Percentiles rank a stretch among this genome's conserved stretches.
Conservation (phyloP, 2,329 filamentous ascomycete species). For the Penicillium aurantiogriseum region DNA sequence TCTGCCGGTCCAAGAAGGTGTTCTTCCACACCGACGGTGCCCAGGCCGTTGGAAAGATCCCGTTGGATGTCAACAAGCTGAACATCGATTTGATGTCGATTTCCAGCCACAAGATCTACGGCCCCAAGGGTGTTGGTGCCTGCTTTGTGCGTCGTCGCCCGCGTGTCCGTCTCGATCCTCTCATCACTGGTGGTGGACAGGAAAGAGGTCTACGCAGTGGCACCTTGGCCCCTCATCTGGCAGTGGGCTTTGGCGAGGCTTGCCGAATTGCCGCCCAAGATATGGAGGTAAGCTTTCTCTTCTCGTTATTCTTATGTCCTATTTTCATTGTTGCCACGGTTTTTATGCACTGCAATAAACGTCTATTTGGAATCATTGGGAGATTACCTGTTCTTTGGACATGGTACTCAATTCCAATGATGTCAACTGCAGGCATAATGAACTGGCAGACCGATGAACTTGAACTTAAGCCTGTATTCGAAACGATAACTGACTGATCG, state of each 20-base stretch:
- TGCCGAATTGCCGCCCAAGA: slow-evolving; percentile 89
- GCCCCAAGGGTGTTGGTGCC: slow-evolving; percentile 93
- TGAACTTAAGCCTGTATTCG: not conserved
- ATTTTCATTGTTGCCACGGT: slow-evolving; percentile 41
- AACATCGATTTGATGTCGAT: slow-evolving; percentile 99
- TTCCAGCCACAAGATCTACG: slow-evolving; percentile 97
- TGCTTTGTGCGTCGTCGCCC: slow-evolving; percentile 93
- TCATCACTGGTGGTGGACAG: slow-evolving; percentile 95
- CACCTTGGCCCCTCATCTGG: slow-evolving; percentile 82
- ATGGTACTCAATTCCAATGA: slow-evolving; percentile 53
- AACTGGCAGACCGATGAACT: slow-evolving; percentile 20
- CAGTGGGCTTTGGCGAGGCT: slow-evolving; percentile 92
- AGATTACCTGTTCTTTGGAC: slow-evolving; percentile 33
- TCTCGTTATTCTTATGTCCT: slow-evolving; percentile 15
- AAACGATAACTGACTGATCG: slow-evolving; percentile 10
- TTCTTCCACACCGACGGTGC: slow-evolving; percentile 98
- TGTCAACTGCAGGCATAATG: slow-evolving; percentile 68
- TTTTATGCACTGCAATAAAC: slow-evolving; percentile 78
- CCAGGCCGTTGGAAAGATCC: slow-evolving; percentile 98
- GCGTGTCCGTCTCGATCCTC: slow-evolving; percentile 87
- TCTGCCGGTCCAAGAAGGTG: slow-evolving; percentile 87
- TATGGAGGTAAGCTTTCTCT: slow-evolving; percentile 68
- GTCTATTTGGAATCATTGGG: slow-evolving; percentile 75
- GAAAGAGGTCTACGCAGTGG: slow-evolving; percentile 93
- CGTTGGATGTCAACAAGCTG: slow-evolving; percentile 94